These are phyloP conservation scores for Artemisia argyi DNA, from an alignment of 129 eudicot species.

Conservation along the genomic window DNA sequence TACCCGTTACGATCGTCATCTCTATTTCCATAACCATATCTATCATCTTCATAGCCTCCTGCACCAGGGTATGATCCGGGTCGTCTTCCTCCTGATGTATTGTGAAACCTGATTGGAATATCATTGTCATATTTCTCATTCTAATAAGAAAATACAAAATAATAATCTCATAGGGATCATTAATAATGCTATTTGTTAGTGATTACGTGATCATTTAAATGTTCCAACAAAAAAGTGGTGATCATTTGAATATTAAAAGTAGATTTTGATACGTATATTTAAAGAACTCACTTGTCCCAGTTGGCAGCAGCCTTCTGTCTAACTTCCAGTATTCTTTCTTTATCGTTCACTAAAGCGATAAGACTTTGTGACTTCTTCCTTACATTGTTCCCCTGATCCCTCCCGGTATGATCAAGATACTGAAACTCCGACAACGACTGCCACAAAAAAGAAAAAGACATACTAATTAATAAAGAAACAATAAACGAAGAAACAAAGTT, in stretches of 20 bases:
- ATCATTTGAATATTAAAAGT: neutral
- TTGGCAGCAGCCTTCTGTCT: constrained; percentile 94
- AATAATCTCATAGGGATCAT: no score
- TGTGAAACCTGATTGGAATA: constrained; percentile 64
- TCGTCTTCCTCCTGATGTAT: constrained; percentile 61
- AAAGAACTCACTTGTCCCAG: constrained; percentile 85
- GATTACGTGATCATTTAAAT: no score
- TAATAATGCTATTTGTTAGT: no score
- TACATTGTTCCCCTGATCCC: constrained; percentile 94
- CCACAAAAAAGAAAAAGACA: constrained; percentile 8
- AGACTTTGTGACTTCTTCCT: constrained; percentile 92
- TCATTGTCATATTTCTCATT: neutral
- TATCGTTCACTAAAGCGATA: constrained; percentile 80
- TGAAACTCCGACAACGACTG: constrained; percentile 92
- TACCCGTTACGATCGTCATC: constrained; percentile 71
- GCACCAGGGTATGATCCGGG: constrained; percentile 62
- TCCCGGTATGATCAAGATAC: constrained; percentile 87
- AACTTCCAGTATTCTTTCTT: constrained; percentile 86
- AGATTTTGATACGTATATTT: neutral
- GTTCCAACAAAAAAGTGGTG: neutral
- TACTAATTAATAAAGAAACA: neutral
- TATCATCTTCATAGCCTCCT: constrained; percentile 68
- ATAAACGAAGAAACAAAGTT: constrained; percentile 7
- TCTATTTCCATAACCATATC: constrained; percentile 62
- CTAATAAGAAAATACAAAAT: no score